These are phyloP conservation scores for Meripilus lineatus DNA, from an alignment of 1,284 basidiomycete species.

Conservation along the genomic window DNA sequence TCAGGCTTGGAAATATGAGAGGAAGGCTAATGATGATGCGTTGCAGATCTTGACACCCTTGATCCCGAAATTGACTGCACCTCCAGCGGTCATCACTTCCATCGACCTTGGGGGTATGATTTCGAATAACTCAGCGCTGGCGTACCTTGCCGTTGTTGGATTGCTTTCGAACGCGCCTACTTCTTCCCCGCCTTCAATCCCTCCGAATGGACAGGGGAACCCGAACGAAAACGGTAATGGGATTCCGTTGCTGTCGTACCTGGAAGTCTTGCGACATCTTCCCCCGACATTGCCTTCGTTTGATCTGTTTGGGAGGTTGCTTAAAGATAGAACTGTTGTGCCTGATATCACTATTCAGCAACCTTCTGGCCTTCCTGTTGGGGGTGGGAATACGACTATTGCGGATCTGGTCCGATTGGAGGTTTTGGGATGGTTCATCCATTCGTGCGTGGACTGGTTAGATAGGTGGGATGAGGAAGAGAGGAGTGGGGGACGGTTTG, in stretches of 20 bases:
- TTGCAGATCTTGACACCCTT: constrained; percentile 32
- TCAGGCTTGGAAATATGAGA: no score
- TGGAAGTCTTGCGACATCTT: constrained; percentile 52
- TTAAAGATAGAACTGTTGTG: constrained; percentile 52
- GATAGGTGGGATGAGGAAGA: constrained; percentile 63
- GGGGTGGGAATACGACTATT: constrained; percentile 48
- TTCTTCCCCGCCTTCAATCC: constrained; percentile 7
- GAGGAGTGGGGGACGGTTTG: constrained; percentile 57
- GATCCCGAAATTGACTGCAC: constrained; percentile 43
- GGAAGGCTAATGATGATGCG: background rate
- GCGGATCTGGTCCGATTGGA: constrained; percentile 58
- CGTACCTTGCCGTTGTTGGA: constrained; percentile 55
- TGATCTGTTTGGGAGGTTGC: constrained; percentile 61
- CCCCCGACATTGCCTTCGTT: constrained; percentile 70
- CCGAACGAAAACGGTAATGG: no score
- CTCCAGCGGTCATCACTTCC: constrained; percentile 57
- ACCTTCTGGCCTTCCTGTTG: no score
- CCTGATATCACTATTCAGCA: constrained; percentile 22
- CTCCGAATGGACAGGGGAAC: constrained; percentile 21
- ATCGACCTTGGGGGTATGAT: constrained; percentile 61
- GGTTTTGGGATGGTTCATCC: constrained; percentile 63
- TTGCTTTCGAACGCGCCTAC: constrained; percentile 36
- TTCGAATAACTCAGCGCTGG: constrained; percentile 62
- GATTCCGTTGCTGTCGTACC: constrained; percentile 44
- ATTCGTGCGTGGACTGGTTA: constrained; percentile 60